These are phyloP conservation scores for Nigrospora osmanthi DNA, from an alignment of 2,329 filamentous ascomycete genomes.

Conservation along the genomic window DNA sequence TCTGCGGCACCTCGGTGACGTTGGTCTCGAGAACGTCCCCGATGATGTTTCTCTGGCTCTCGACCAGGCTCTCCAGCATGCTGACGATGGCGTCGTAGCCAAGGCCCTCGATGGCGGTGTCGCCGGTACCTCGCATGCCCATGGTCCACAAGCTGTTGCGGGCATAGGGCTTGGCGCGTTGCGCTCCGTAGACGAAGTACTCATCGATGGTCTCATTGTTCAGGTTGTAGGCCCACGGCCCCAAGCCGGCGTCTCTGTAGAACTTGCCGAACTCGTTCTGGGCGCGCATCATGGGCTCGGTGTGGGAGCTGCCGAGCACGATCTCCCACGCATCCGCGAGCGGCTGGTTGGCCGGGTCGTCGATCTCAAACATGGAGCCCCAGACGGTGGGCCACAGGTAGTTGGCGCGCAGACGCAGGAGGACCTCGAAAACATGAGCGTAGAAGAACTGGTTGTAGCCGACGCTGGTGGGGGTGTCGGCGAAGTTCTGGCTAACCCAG, in stretches of 20 bases:
- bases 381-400: slow-evolving; percentile 70
- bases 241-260: slow-evolving; percentile 33
- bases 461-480: slow-evolving; percentile 33
- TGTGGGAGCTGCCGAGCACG: slow-evolving; percentile 66
- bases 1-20: slow-evolving; percentile 50
- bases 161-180: slow-evolving; percentile 58
- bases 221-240: slow-evolving; percentile 61
- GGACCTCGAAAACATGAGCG: slow-evolving; percentile 59
- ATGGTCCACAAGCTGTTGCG: slow-evolving; percentile 58
- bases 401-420: slow-evolving; percentile 63
- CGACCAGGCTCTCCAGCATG: slow-evolving; percentile 53
- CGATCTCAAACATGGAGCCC: slow-evolving; percentile 65
- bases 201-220: slow-evolving; percentile 62
- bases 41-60: slow-evolving; percentile 51
- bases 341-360: slow-evolving; percentile 60
- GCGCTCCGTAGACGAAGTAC: slow-evolving; percentile 61
- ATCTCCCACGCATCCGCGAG: slow-evolving; percentile 68
- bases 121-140: slow-evolving; percentile 63
- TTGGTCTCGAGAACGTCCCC: slow-evolving; percentile 45
- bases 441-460: slow-evolving; percentile 59
- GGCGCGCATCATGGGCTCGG: slow-evolving; percentile 61
- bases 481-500: slow-evolving; percentile 45
- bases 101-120: slow-evolving; percentile 50
- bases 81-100: slow-evolving; percentile 47
- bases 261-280: slow-evolving; percentile 48